Evolutionary conservation across 345 rosid species (phyloP).

Genomic region (Microcos paniculata): DNA sequence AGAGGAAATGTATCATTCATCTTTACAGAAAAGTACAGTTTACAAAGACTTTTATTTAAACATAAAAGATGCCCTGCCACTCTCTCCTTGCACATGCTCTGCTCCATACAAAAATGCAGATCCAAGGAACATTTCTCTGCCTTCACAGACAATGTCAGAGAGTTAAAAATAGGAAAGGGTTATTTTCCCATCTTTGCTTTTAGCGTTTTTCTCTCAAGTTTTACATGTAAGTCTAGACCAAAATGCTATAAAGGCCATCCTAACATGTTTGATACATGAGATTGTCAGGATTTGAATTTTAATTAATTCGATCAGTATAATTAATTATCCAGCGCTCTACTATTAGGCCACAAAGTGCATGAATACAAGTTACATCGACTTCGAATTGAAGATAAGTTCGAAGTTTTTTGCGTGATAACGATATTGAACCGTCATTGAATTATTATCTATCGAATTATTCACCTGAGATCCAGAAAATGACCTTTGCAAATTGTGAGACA

Average conservation of each 20-base stretch:
- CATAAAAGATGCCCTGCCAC: neutral
- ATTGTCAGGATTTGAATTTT: too few species aligned
- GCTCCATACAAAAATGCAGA: conserved; percentile 5
- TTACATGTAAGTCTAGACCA: neutral
- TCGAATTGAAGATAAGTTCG: too few species aligned
- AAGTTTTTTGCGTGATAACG: too few species aligned
- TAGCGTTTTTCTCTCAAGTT: neutral
- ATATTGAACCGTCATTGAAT: too few species aligned
- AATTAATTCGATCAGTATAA: too few species aligned
- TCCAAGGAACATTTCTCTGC: neutral
- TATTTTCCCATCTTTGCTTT: neutral
- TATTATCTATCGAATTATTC: too few species aligned
- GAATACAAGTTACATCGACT: too few species aligned
- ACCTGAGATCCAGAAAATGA: neutral
- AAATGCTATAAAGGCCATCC: neutral
- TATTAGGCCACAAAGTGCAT: too few species aligned
- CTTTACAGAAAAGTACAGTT: neutral
- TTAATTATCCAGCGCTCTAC: too few species aligned
- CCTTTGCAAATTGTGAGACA: neutral
- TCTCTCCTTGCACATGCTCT: conserved; percentile 5
- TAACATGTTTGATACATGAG: too few species aligned
- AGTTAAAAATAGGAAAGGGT: neutral
- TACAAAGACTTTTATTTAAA: neutral
- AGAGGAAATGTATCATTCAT: neutral
- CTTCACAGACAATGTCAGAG: neutral